phyloP scores from a whole-genome alignment of 495 filamentous ascomycete species.

The Aspergillus homomorphus region DNA sequence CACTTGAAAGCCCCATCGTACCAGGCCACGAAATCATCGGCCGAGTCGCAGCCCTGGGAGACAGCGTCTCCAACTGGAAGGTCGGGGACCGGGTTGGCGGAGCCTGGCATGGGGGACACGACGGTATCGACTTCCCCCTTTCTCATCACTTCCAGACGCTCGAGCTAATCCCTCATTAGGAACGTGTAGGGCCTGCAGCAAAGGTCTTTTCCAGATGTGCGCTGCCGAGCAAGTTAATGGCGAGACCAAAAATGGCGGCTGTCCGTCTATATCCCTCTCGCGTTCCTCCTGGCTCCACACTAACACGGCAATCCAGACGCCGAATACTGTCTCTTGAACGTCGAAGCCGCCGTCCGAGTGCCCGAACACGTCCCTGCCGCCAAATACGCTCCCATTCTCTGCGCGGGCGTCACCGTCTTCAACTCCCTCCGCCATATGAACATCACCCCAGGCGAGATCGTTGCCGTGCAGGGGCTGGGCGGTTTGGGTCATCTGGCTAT shows the following conservation, averaged over 20 bases:
- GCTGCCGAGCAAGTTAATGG: slow-evolving; percentile 50
- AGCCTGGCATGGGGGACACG: slow-evolving; percentile 55
- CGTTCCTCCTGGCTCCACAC: neutral
- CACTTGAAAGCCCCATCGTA: slow-evolving; percentile 36
- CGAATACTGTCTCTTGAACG: slow-evolving; percentile 59
- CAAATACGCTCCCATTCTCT: slow-evolving; percentile 63
- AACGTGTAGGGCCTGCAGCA: slow-evolving; percentile 45
- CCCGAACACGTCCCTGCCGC: slow-evolving; percentile 56
- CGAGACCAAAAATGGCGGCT: slow-evolving; percentile 50
- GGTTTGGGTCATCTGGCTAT: slow-evolving; percentile 67
- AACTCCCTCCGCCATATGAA: slow-evolving; percentile 64
- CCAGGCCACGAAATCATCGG: slow-evolving; percentile 57
- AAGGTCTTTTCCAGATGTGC: slow-evolving; percentile 56
- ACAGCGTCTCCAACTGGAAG: slow-evolving; percentile 40
- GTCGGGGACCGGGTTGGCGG: slow-evolving; percentile 52
- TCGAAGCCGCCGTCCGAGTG: slow-evolving; percentile 62
- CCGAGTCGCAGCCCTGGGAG: slow-evolving; percentile 48
- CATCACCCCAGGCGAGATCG: slow-evolving; percentile 52
- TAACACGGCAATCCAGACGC: slow-evolving; percentile 37
- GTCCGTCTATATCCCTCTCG: slow-evolving; percentile 15
- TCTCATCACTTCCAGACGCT: neutral
- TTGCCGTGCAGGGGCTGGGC: slow-evolving; percentile 64
- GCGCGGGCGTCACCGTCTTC: slow-evolving; percentile 71
- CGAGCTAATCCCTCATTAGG: slow-evolving; percentile 9
- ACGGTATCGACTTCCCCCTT: slow-evolving; percentile 18